Base-by-base conservation (phyloP, 257 asterid genomes). In the Echium plantagineum region DNA sequence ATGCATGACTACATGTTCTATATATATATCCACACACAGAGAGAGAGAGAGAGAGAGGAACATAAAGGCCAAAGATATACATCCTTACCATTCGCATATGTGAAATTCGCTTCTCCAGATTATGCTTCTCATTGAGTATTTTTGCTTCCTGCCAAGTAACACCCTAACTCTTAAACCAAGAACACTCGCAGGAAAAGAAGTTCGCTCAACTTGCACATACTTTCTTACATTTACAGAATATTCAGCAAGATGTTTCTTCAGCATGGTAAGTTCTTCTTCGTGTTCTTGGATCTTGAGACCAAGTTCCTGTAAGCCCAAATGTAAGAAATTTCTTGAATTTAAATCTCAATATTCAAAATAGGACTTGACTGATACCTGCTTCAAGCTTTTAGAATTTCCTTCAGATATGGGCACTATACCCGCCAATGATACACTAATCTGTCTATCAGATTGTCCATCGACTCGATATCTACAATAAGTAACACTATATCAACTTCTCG, bases 71-170 rank as follows among this genome's bases (percentile, higher is more conserved):
- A 64, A 67, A 69, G 52, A 70, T 52, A 63, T 62, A 56, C 56
- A 75, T 63, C 60, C 86, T 63, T 78, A 90, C 97, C 94, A 86
- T 72, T 60, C 96, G 95, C 99, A 93, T 89, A 68, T 93, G 80
- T 56, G 99, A 89, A 73, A 93, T 80, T 28, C 95, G 94, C 78
- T 86, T 93, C 80, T 86, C 99, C 83, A 93, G 73, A 52, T 80
- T 83, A 78, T 65, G 85, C 80, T 84, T 93, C 81, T 93, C 99
- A 22, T 83, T 89, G 72, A 72, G 72, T 64, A 84, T 78, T 78
- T 93, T 88, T 47, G 95, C 80, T 73, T 93, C 99, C 99, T 90
- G 62, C 59, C 64, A 67, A 80, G 49, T 60, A 30, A 64, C 69
- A 69, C 60, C 56, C 63, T 47, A 70, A 63, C 55, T 48, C 74